These are phyloP conservation scores for Puccinellia tenuiflora DNA, from an alignment of 176 grass and related monocot genomes.

Conservation along the genomic window DNA sequence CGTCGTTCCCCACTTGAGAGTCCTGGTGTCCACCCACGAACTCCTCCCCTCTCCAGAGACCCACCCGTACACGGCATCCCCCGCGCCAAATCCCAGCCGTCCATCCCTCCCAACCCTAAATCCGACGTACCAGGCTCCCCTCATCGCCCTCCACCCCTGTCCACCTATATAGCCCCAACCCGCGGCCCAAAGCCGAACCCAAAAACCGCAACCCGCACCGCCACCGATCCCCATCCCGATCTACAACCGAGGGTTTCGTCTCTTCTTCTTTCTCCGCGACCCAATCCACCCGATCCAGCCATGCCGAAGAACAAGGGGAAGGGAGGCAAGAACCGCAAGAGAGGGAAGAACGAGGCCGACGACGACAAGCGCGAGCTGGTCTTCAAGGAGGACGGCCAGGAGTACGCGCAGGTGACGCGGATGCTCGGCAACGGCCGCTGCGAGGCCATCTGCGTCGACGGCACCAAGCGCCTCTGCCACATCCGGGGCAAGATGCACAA, in stretches of 20 bases:
- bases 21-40: not conserved
- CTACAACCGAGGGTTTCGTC: conserved; percentile 22
- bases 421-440: conserved; percentile 79
- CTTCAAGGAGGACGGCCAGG: conserved; percentile 92
- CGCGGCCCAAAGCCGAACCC: not conserved
- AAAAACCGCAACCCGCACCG: not conserved
- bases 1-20: not conserved
- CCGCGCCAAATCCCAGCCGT: not conserved
- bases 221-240: conserved; percentile 5
- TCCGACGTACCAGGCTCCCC: not conserved
- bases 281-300: not conserved
- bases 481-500: conserved; percentile 88
- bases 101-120: conserved; percentile 16
- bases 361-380: conserved; percentile 89
- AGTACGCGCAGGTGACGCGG: conserved; percentile 73
- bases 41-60: not conserved
- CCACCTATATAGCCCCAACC: not conserved
- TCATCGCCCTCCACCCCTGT: not conserved
- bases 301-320: conserved; percentile 98
- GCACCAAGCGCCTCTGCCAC: conserved; percentile 72
- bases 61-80: not conserved
- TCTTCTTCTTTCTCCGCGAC: not conserved
- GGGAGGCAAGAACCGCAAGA: conserved; percentile 94
- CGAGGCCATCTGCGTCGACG: conserved; percentile 71
- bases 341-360: conserved; percentile 83